These are phyloP conservation scores for Crassisporium funariophilum DNA, from an alignment of 768 basidiomycete genomes.

Conservation along the genomic window DNA sequence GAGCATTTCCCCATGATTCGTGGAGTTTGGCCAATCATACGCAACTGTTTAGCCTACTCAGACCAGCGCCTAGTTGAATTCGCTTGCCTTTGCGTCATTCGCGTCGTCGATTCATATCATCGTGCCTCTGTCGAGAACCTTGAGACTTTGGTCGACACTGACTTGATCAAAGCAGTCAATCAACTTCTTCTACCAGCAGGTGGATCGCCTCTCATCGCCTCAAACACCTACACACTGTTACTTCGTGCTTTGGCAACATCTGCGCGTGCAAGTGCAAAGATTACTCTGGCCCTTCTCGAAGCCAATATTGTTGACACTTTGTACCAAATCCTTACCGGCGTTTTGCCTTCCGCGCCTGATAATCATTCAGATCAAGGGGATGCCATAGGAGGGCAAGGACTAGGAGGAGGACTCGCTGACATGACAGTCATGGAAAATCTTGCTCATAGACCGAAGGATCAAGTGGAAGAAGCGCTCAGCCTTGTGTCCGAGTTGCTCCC, in stretches of 20 bases:
- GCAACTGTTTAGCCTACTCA: constrained; percentile 87
- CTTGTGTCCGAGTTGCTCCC: constrained; percentile 92
- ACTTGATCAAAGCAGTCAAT: constrained; percentile 82
- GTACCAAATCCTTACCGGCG: constrained; percentile 95
- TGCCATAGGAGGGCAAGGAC: constrained; percentile 66
- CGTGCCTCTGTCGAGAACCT: constrained; percentile 84
- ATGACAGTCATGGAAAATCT: constrained; percentile 99
- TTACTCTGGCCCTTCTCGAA: constrained; percentile 83
- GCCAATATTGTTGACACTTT: constrained; percentile 91
- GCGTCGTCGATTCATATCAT: constrained; percentile 90
- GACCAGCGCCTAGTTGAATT: constrained; percentile 98
- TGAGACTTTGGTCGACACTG: constrained; percentile 80
- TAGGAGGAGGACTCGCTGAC: constrained; percentile 88
- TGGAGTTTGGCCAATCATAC: constrained; percentile 90
- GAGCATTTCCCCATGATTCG: constrained; percentile 90
- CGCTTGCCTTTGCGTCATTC: constrained; percentile 92
- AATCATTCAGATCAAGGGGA: constrained; percentile 61
- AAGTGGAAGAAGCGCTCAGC: constrained; percentile 91
- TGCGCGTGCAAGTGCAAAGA: constrained; percentile 85
- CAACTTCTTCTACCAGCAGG: constrained; percentile 83
- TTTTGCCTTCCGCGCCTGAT: constrained; percentile 69
- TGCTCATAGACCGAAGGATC: constrained; percentile 95
- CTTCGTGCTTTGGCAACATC: constrained; percentile 87
- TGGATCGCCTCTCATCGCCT: constrained; percentile 81
- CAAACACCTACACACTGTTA: constrained; percentile 86